Evolutionary conservation across 2,329 filamentous ascomycete genomes (phyloP), one percentile per base, ranked within the genome.

Genomic region (Macrophomina pseudophaseolina): DNA sequence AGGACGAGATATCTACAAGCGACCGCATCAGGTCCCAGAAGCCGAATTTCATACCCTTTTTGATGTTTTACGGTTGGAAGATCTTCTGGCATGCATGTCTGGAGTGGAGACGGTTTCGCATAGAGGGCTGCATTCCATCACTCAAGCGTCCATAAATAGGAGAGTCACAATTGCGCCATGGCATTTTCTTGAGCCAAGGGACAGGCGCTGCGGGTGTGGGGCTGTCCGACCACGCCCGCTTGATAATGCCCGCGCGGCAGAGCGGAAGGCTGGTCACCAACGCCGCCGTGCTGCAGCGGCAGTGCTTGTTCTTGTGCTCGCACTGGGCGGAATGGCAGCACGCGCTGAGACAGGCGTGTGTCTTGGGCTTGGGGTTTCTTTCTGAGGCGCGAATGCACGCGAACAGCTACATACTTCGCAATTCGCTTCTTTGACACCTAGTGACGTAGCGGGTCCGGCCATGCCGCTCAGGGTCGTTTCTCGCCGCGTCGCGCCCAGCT

Each of bases 21-120:
- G 44, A 38, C 58, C 58, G 58, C 44, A 44, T 49, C 32, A 51
- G 58, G 58, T 62, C 58, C 49, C 58, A 62, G 56, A 18, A 49
- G 32, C 58, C 58, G 58, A 44, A 48, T 62, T 44, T 62, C 58
- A 62, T 49, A 62, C 58, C 58, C 58, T 38, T 49, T 38, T 51
- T 33, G 33, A 38, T 62, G 44, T 62, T 62, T 51, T 49, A 49
- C 11, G 28, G 30, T 38, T 35, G 9, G 32, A 30, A 35, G 30
- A 40, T 33, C 40, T 6, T 23, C 23, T 38, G n/a, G 40, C 6
- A 46, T 54, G 51, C 32, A 40, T 23, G 23, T 23, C 23, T 23
- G 58, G 42, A 11, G 42, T 18, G 30, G 30, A 35, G 38, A 46
- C 30, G 30, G 42, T 49, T 49, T 48, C 44, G 58, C 30, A 28